Evolutionary conservation across 1,139 yeast species (phyloP).

Genomic region (Kodamaea anthophila): DNA sequence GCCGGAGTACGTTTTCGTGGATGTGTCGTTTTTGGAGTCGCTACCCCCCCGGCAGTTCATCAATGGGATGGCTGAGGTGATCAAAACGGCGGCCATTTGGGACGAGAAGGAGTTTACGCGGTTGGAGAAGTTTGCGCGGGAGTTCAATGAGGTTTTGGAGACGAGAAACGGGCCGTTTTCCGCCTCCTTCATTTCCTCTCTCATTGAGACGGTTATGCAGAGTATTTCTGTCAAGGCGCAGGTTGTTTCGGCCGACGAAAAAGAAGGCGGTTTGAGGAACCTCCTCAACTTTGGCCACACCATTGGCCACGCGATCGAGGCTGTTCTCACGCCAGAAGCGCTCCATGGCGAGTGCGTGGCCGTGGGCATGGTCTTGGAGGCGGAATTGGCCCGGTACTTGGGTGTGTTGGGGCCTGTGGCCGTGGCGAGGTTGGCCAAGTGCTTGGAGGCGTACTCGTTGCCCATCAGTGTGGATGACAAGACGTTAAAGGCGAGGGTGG

Average conservation of each 20-base stretch:
- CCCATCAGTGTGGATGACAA: constrained; percentile 78
- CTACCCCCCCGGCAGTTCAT: constrained; percentile 91
- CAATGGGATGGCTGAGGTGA: constrained; percentile 98
- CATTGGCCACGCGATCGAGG: constrained; percentile 97
- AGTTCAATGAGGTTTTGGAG: constrained; percentile 48
- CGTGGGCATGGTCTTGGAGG: constrained; percentile 90
- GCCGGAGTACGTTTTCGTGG: constrained; percentile 84
- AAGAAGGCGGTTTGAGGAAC: constrained; percentile 92
- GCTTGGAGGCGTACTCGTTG: constrained; percentile 76
- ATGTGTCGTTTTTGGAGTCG: constrained; percentile 79
- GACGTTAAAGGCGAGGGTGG: constrained; percentile 56
- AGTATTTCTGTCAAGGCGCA: constrained; percentile 88
- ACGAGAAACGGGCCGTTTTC: constrained; percentile 13
- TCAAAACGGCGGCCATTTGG: constrained; percentile 98
- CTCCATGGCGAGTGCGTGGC: constrained; percentile 98
- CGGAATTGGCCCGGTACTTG: constrained; percentile 84
- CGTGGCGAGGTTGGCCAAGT: constrained; percentile 81
- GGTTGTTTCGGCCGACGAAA: constrained; percentile 91
- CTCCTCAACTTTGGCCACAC: constrained; percentile 93
- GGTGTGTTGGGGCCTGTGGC: constrained; percentile 90
- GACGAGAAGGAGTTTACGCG: constrained; percentile 81
- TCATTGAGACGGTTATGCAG: constrained; percentile 74
- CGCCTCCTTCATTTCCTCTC: constrained; percentile 50
- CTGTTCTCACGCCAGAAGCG: constrained; percentile 90
- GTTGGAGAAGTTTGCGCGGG: constrained; percentile 67